Base-by-base conservation (phyloP, 192 early-diverging fungal species). In the Podila horticola region DNA sequence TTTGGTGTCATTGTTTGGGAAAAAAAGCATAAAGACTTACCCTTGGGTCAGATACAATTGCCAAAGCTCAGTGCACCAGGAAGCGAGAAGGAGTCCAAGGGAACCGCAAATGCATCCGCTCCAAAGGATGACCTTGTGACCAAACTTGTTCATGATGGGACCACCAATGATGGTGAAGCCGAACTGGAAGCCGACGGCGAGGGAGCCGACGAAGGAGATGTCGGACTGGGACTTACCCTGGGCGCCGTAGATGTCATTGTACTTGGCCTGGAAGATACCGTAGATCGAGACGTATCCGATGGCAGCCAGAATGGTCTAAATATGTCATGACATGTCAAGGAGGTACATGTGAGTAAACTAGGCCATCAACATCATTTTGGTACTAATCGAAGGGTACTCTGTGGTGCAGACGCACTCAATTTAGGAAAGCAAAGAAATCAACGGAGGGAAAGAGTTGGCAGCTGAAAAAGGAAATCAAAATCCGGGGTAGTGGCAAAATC, bases 231-330 rank as follows among this genome's bases (percentile, higher is more conserved):
- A 66, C 33, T 65, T 15, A 6, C 74, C 74, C 28, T 66, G 48
- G 33, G 67, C 74, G 8, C 62, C 68, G 20, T 71, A 77, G 49
- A 60, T 77, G 0, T 71, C 67, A 19, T 51, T 66, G 50, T 77
- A 77, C 31, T 71, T 30, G n/a, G 68, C 34, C 58, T 77, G 74
- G 68, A 77, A 77, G 22, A 77, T 77, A 51, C 74, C 74, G 28
- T 77, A 77, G 36, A 77, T 77, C 15, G 74, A 77, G 63, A 77
- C 68, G 30, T 77, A 77, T 20, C 74, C 74, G 74, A 77, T 77
- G 45, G 74, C 74, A 31, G 74, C 68, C 74, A 77, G n/a, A 26
- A 77, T 77, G 64, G 58, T 66, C 74, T 77, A 69, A 36, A 50
- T 28, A 22, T 5, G 24, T 12, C 6, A 11, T 10, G 22, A 51